Evolutionary conservation across 768 basidiomycete genomes (phyloP), one percentile per base, ranked within the genome.

Genomic region (Daedalea quercina): DNA sequence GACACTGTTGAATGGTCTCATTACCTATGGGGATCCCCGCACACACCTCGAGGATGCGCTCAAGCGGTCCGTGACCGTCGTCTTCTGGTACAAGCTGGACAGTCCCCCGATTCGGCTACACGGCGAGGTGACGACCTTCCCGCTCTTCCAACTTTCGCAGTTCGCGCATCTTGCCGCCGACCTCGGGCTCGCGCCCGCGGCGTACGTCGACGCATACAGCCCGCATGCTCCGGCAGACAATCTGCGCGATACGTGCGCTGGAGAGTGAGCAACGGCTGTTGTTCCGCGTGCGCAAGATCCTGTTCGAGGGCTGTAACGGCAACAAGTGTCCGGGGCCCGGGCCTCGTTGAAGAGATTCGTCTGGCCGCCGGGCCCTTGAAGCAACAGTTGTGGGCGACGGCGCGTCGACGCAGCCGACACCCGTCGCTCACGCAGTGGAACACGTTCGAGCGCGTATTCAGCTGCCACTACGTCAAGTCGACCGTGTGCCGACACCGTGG

Each of bases 401-500:
- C n/a, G n/a, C n/a, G n/a, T n/a, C n/a, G n/a, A n/a, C n/a, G n/a
- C n/a, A n/a, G n/a, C n/a, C n/a, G n/a, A n/a, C n/a, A 60, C 37
- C 69, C 76, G 12, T 69, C 70, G 33, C 71, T 80, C 59, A 85
- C 82, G 2, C 85, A 86, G 59, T 78, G 78, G n/a, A 69, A 70
- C 1, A 82, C 84, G 6, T 87, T 87, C 53, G 82, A 85, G 63
- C 79, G 80, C 41, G 79, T 85, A 35, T 87, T 87, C 65, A 80
- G 81, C 31, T 80, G 77, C 57, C 74, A 82, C 26, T 87, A 87
- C 61, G 83, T 87, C 31, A 87, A 87, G 67, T 82, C 80, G 60
- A 87, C 85, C 0, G 81, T 87, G 15, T 85, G 84, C 63, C 76
- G 84, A 12, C 84, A 85, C 59, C 75, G 83, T n/a, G 80, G 79